Conservation (phyloP, 1,139 yeast species). For the Kazachstania sp. region DNA sequence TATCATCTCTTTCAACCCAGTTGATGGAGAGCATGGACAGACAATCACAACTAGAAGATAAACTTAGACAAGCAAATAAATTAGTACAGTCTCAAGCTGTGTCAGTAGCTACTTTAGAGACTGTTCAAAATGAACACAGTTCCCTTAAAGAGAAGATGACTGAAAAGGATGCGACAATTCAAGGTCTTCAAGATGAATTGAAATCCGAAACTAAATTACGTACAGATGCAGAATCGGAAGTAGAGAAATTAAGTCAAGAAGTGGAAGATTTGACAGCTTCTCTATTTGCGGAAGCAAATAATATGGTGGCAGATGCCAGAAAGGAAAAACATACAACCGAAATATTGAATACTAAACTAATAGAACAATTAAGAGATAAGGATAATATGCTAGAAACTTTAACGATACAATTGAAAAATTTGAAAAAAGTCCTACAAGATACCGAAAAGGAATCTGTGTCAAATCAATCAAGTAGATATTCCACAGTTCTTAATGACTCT, state of each 20-base stretch:
- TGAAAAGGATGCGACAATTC: constrained; percentile 33
- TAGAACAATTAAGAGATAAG: constrained; percentile 63
- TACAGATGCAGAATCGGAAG: constrained; percentile 50
- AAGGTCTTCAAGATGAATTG: constrained; percentile 29
- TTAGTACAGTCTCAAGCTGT: constrained; percentile 18
- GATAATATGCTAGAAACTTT: constrained; percentile 58
- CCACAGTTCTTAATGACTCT: constrained; percentile 11
- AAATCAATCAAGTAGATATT: constrained; percentile 21
- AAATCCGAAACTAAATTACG: constrained; percentile 35
- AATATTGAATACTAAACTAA: constrained; percentile 42
- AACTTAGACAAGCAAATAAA: constrained; percentile 25
- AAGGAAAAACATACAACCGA: constrained; percentile 48
- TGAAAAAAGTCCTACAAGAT: constrained; percentile 50
- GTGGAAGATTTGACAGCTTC: constrained; percentile 72
- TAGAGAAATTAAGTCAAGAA: constrained; percentile 52
- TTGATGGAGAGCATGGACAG: constrained; percentile 53
- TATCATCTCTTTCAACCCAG: constrained; percentile 50
- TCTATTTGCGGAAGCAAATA: constrained; percentile 70
- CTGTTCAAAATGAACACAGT: constrained; percentile 23
- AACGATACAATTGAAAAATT: constrained; percentile 59
- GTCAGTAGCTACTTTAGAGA: constrained; percentile 14
- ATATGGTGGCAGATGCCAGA: constrained; percentile 68
- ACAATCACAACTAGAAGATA: constrained; percentile 44
- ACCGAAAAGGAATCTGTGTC: constrained; percentile 25
- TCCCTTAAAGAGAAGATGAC: constrained; percentile 31